Percentiles rank a stretch among this genome's conserved stretches.
These are phyloP conservation scores for Pleodorina starrii DNA, from an alignment of 139 green algal species.

Conservation along the genomic window DNA sequence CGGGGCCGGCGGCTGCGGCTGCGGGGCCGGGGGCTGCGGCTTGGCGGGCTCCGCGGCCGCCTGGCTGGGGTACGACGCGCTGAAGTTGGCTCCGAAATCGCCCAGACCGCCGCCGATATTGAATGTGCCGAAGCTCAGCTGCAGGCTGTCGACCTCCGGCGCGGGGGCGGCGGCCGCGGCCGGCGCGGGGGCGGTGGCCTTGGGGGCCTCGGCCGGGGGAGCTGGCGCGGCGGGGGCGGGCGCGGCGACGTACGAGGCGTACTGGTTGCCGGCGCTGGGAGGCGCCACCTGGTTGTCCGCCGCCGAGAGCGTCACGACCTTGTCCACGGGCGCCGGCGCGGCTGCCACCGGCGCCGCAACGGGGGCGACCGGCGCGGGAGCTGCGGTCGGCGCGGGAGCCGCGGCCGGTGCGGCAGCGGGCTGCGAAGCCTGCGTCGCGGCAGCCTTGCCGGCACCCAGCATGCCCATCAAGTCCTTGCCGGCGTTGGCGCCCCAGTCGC, in stretches of 20 bases:
- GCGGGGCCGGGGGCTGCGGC: neutral
- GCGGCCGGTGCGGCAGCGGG: neutral
- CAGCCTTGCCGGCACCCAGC: conserved; percentile 14
- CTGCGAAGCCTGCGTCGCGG: neutral
- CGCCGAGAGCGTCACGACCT: conserved; percentile 43
- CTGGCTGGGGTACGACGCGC: conserved; percentile 3
- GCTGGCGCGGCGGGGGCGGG: neutral
- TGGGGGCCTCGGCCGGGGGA: neutral
- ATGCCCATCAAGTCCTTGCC: conserved; percentile 48
- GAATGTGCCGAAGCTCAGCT: conserved; percentile 64
- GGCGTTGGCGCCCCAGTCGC: conserved; percentile 20
- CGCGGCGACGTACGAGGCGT: conserved; percentile 27
- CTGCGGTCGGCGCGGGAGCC: neutral
- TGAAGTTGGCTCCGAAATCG: conserved; percentile 59
- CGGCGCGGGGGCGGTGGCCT: conserved; percentile 8
- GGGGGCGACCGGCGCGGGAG: neutral
- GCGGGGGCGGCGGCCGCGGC: neutral
- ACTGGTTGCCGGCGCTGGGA: conserved; percentile 21
- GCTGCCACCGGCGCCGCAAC: neutral
- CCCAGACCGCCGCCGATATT: conserved; percentile 46
- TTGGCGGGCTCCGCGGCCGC: neutral
- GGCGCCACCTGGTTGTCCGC: conserved; percentile 48
- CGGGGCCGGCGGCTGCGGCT: neutral
- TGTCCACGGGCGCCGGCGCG: neutral
- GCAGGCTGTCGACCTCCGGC: conserved; percentile 47